Base-by-base conservation (phyloP, 805 yeast genomes). In the Cyberlindnera galapagoensis region DNA sequence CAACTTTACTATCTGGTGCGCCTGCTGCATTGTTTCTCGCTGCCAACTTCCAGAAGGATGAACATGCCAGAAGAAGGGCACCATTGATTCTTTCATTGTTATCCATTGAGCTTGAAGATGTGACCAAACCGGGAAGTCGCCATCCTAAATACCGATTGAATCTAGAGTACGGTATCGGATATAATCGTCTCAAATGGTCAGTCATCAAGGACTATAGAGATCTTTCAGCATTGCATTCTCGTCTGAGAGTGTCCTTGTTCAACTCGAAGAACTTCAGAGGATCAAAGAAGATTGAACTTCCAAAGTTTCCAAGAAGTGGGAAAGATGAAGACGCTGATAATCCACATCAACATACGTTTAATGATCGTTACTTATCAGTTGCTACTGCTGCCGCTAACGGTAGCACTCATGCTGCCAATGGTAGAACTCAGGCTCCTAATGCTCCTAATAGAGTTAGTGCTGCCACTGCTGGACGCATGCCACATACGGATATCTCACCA, bases 131-230 rank as follows among this genome's bases (percentile, higher is more conserved):
- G 4, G 44, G 43, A 11, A 43, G 37, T 23, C 42, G 36, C 9
- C 63, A 62, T 30, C 55, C 57, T 35, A 69, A 65, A 33, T 81
- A 72, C 44, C 65, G 71, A 38, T 62, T 92, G n/a, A 83, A 80
- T 30, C 62, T 92, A 27, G 95, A 88, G 51, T 92, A 92, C 51
- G 98, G 97, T 6, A 74, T 87, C 20, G 95, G 95, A 2, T 72
- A 76, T 6, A 74, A 78, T 35, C 60, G 87, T 33, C 62, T 87
- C 46, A 73, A 74, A 45, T 92, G 98, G 98, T 64, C 79, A 1
- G 72, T 92, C 6, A 66, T 74, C 18, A 80, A 80, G 46, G 80
- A 76, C 15, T 73, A 79, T 29, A 74, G 76, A 45, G 95, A 87
- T 40, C 63, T 92, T 26, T 59, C 72, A n/a, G 67, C 66, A 17